Evolutionary conservation across 2,329 filamentous ascomycete species (phyloP).

Genomic region (Myriangium duriaei): DNA sequence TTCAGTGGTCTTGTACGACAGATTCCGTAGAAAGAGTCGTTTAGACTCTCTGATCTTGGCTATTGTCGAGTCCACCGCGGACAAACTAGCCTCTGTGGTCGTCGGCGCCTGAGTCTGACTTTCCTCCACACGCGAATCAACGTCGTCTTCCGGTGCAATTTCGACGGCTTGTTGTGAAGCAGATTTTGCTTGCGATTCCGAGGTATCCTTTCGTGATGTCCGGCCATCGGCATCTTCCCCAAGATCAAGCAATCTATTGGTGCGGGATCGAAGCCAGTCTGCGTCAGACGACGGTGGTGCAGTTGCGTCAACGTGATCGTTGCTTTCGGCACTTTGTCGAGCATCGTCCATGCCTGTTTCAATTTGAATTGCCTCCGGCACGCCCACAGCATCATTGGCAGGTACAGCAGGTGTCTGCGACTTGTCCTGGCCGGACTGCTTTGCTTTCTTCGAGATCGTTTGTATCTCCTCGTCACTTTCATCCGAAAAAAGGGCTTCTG

Average conservation of each 20-base stretch:
- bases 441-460: slow-evolving; percentile 39
- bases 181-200: slow-evolving; percentile 12
- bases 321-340: slow-evolving; percentile 10
- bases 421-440: slow-evolving; percentile 16
- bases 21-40: slow-evolving; percentile 77
- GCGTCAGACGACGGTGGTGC: slow-evolving; percentile 51
- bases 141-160: background rate
- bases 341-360: background rate
- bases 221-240: slow-evolving; percentile 59
- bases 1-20: slow-evolving; percentile 68
- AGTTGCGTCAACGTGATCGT: slow-evolving; percentile 17
- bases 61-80: slow-evolving; percentile 26
- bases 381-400: background rate
- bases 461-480: slow-evolving; percentile 61
- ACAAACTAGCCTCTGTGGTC: slow-evolving; percentile 21
- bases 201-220: slow-evolving; percentile 13
- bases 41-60: slow-evolving; percentile 52
- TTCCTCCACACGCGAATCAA: slow-evolving; percentile 1
- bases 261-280: slow-evolving; percentile 85
- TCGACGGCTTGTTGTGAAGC: slow-evolving; percentile 13
- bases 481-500: slow-evolving; percentile 3
- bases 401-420: slow-evolving; percentile 1
- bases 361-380: background rate
- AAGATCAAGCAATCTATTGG: slow-evolving; percentile 73
- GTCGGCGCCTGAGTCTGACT: slow-evolving; percentile 12